phyloP scores from a whole-genome alignment of 1,139 yeast species.

The Taphrina communis region DNA sequence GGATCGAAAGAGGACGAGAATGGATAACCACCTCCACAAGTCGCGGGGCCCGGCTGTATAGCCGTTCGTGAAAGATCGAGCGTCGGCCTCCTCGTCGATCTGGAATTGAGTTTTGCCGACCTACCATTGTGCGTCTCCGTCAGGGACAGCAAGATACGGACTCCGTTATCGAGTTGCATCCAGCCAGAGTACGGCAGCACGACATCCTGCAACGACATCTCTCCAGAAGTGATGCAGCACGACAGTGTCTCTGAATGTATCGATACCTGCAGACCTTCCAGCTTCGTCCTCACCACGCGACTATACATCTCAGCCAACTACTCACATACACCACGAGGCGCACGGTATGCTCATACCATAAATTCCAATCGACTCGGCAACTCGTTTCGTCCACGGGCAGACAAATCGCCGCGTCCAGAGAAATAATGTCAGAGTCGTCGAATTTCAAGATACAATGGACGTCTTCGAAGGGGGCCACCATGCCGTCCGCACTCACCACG shows the following conservation, averaged over 20 bases:
- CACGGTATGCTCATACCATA: neutral
- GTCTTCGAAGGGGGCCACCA: conserved; percentile 18
- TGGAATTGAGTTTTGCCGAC: neutral
- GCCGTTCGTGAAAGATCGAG: neutral
- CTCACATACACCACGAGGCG: neutral
- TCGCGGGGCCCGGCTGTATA: neutral
- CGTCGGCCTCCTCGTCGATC: conserved; percentile 1
- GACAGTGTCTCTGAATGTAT: conserved; percentile 13
- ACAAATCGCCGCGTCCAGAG: conserved; percentile 15
- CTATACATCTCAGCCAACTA: neutral
- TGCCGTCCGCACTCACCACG: conserved; percentile 9
- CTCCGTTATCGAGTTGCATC: conserved; percentile 12
- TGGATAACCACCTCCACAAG: conserved; percentile 4
- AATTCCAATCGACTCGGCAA: conserved; percentile 11
- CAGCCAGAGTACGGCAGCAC: conserved; percentile 9
- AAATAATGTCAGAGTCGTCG: neutral
- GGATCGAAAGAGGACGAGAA: neutral
- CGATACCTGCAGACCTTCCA: neutral
- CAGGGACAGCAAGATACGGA: conserved; percentile 5
- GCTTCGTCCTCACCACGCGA: conserved; percentile 8
- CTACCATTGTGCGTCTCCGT: neutral
- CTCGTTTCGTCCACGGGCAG: neutral
- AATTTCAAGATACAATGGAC: conserved; percentile 6
- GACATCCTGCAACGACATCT: conserved; percentile 3
- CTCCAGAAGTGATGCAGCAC: conserved; percentile 2